phyloP scores from a whole-genome alignment of 2,329 filamentous ascomycete genomes.

The Neonectria punicea region DNA sequence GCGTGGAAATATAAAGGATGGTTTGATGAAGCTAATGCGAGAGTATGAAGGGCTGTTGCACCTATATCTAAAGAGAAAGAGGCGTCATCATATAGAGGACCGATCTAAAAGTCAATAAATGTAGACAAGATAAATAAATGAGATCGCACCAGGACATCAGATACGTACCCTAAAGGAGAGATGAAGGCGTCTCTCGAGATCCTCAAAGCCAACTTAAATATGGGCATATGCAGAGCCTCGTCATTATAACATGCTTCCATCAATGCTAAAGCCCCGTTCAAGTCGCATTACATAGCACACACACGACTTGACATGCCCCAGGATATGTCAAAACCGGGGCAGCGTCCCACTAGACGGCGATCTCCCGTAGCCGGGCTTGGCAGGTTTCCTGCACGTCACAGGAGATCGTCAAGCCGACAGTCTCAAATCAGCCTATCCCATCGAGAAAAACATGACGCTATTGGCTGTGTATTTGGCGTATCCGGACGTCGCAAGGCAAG shows the following conservation, averaged over 20 bases:
- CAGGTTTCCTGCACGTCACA: neutral
- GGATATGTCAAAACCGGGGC: neutral
- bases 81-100: neutral
- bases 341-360: neutral
- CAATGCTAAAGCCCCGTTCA: neutral
- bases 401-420: neutral
- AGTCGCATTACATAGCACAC: neutral
- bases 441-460: neutral
- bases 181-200: neutral
- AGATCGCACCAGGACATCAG: neutral
- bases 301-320: neutral
- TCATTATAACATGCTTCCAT: neutral
- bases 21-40: too few relatives aligned
- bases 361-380: neutral
- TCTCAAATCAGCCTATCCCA: neutral
- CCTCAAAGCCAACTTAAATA: neutral
- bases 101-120: neutral
- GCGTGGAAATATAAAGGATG: neutral
- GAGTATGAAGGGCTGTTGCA: neutral
- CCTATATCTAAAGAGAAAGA: neutral
- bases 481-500: neutral
- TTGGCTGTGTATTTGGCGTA: too few relatives aligned
- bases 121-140: neutral
- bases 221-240: too few relatives aligned
- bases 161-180: neutral